Conservation (phyloP, 2,329 filamentous ascomycete genomes). For the Clarireedia paspali region DNA sequence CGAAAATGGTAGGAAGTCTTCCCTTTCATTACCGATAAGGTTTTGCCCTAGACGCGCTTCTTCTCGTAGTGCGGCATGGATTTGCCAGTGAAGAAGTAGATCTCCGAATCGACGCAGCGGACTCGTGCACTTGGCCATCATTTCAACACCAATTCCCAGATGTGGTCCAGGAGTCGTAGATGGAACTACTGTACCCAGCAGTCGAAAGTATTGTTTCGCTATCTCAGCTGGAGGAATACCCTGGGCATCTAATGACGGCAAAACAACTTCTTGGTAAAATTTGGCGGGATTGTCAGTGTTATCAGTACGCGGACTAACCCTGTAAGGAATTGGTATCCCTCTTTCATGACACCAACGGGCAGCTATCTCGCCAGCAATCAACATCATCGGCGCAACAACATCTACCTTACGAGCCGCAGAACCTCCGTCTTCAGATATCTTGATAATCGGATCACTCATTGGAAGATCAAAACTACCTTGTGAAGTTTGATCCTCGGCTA, state of each 20-base stretch:
- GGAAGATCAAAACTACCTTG: background rate
- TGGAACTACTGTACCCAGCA: slow-evolving; percentile 45
- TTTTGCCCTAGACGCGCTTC: slow-evolving; percentile 33
- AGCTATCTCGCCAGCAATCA: slow-evolving; percentile 53
- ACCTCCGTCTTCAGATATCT: background rate
- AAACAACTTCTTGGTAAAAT: slow-evolving; percentile 18
- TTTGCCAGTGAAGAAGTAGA: slow-evolving; percentile 59
- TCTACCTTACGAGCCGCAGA: background rate
- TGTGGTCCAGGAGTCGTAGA: slow-evolving; percentile 47
- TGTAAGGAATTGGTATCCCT: slow-evolving; percentile 52
- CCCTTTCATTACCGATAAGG: slow-evolving; percentile 29
- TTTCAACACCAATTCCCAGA: slow-evolving; percentile 48
- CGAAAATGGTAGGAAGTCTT: slow-evolving; percentile 26
- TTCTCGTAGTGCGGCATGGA: slow-evolving; percentile 48
- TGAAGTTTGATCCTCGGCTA: slow-evolving; percentile 1
- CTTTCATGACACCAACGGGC: slow-evolving; percentile 53
- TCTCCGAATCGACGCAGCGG: slow-evolving; percentile 59
- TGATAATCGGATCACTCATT: background rate
- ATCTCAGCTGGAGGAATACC: slow-evolving; percentile 11
- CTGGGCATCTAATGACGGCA: slow-evolving; percentile 17
- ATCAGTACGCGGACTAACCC: slow-evolving; percentile 22
- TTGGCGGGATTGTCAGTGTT: slow-evolving; percentile 21
- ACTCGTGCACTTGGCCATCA: slow-evolving; percentile 57
- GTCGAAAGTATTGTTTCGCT: slow-evolving; percentile 22
- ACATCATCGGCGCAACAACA: slow-evolving; percentile 39